A percentile compares a stretch with the other conserved stretches of the same genome.
These are phyloP conservation scores for Tripterygium wilfordii DNA, from an alignment of 177 flowering plant species.

Conservation along the genomic window DNA sequence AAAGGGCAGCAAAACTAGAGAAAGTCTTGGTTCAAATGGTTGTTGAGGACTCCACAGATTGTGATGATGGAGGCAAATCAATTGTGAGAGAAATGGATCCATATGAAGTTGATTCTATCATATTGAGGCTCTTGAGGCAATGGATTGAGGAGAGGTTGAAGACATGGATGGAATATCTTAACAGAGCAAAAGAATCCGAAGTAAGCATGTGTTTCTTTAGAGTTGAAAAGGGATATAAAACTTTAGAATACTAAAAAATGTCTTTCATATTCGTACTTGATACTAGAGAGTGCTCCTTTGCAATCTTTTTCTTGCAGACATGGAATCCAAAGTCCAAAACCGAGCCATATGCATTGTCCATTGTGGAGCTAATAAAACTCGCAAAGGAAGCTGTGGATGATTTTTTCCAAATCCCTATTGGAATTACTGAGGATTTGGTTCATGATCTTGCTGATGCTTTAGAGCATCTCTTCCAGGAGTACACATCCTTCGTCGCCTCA, in stretches of 20 bases:
- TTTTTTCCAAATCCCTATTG: constrained; percentile 70
- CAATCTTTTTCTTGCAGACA: constrained; percentile 52
- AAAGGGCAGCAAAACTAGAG: constrained; percentile 79
- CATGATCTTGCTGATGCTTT: constrained; percentile 65
- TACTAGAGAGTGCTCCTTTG: too few species aligned
- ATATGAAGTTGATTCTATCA: constrained; percentile 72
- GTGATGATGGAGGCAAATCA: constrained; percentile 81
- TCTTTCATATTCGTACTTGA: not conserved
- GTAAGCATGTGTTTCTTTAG: constrained; percentile 26
- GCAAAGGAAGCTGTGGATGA: constrained; percentile 58
- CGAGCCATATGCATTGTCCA: constrained; percentile 82
- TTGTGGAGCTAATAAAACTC: constrained; percentile 54
- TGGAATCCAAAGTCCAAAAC: constrained; percentile 94
- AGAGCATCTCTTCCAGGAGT: constrained; percentile 61
- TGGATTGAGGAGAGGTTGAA: constrained; percentile 69
- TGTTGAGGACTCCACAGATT: constrained; percentile 75
- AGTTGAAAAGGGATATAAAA: not conserved
- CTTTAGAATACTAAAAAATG: not conserved
- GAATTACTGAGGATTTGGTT: constrained; percentile 50
- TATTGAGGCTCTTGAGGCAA: constrained; percentile 37
- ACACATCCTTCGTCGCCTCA: constrained; percentile 59
- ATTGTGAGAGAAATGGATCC: constrained; percentile 85
- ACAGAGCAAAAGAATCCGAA: constrained; percentile 73
- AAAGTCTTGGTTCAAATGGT: constrained; percentile 76
- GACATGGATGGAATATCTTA: constrained; percentile 36